These are phyloP conservation scores for Cutaneotrichosporon dermatis DNA, from an alignment of 1,284 basidiomycete genomes.

Conservation along the genomic window DNA sequence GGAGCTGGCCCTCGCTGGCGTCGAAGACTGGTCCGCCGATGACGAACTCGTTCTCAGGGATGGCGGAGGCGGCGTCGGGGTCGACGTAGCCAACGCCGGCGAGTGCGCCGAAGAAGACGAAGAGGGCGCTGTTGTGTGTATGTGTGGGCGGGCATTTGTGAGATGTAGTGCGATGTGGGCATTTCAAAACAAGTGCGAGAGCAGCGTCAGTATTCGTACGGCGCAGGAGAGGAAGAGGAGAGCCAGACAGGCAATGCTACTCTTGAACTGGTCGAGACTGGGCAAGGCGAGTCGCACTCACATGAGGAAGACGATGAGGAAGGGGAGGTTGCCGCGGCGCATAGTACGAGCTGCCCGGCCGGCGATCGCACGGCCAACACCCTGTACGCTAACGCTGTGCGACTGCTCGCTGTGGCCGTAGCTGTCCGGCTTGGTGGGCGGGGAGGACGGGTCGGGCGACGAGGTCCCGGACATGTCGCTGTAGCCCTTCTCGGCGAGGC, in stretches of 20 bases:
- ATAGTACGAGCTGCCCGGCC: constrained; percentile 24
- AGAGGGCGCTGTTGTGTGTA: constrained; percentile 35
- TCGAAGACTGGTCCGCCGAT: constrained; percentile 38
- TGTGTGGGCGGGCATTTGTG: not conserved
- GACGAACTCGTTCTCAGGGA: constrained; percentile 22
- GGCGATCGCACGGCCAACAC: constrained; percentile 30
- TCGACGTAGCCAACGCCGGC: constrained; percentile 46
- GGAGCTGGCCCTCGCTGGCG: constrained; percentile 18
- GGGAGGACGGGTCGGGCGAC: not conserved
- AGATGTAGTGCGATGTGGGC: not conserved
- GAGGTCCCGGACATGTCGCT: not conserved
- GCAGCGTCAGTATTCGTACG: no score
- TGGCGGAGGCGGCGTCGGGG: constrained; percentile 17
- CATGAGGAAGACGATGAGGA: constrained; percentile 38
- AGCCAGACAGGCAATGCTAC: no score
- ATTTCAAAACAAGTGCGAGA: not conserved
- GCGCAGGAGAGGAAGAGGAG: no score
- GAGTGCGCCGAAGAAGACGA: constrained; percentile 47
- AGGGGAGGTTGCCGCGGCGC: constrained; percentile 35
- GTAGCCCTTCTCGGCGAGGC: constrained; percentile 4
- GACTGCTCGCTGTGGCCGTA: not conserved
- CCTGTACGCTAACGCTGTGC: constrained; percentile 5
- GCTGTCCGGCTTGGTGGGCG: not conserved
- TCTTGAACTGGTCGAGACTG: not conserved
- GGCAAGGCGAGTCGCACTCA: constrained; percentile 15